A percentile compares a stretch with the other conserved stretches of the same genome.
These are phyloP conservation scores for Monosporascus ibericus DNA, from an alignment of 2,329 filamentous ascomycete species.

Conservation along the genomic window DNA sequence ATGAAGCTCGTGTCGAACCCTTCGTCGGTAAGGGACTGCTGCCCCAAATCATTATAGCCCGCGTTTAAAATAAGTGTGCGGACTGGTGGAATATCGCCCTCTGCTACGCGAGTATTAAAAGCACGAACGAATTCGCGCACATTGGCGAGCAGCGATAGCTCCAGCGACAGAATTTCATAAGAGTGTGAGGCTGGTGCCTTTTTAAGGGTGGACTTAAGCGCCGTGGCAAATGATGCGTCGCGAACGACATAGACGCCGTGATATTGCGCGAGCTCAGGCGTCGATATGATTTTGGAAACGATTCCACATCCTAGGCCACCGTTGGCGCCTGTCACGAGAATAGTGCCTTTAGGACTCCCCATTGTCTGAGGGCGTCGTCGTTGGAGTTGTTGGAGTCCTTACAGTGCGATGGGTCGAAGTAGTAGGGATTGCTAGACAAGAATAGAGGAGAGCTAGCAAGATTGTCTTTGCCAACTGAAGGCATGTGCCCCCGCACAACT, in stretches of 20 bases:
- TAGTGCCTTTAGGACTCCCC: not conserved
- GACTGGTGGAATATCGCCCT: conserved; percentile 16
- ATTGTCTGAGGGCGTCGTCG: not conserved
- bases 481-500: too few species aligned
- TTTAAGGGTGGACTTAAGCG: not conserved
- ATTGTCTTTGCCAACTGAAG: too few species aligned
- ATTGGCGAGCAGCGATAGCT: not conserved
- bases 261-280: not conserved
- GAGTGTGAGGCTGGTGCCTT: not conserved
- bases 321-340: not conserved
- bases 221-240: not conserved
- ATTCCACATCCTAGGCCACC: not conserved
- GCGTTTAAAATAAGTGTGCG: conserved; percentile 20
- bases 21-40: conserved; percentile 10
- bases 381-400: too few species aligned
- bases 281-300: not conserved
- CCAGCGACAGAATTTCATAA: not conserved
- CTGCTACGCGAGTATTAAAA: not conserved
- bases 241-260: not conserved
- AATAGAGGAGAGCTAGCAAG: too few species aligned
- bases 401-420: too few species aligned
- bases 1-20: conserved; percentile 13
- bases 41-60: conserved; percentile 8
- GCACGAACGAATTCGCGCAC: not conserved
- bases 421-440: too few species aligned